Conservation (phyloP, 2,329 filamentous ascomycete species). For the Xylariaceae sp. region DNA sequence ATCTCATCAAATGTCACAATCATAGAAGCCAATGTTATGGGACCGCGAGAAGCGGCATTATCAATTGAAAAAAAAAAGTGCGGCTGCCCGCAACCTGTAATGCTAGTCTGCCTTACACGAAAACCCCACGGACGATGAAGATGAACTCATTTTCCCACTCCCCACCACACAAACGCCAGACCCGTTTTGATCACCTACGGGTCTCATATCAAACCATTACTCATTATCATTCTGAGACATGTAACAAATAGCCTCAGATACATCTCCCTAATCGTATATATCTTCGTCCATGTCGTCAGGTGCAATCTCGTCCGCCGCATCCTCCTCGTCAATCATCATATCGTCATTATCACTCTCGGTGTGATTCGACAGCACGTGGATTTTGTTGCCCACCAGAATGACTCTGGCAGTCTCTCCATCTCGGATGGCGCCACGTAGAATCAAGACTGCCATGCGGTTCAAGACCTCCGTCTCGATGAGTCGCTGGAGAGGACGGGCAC, state of each 20-base stretch:
- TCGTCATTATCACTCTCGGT: conserved; percentile 61
- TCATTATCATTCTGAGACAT: background rate
- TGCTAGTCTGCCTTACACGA: background rate
- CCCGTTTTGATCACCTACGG: conserved; percentile 1
- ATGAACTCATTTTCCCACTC: background rate
- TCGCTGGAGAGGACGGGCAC: conserved; percentile 78
- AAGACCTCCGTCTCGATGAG: conserved; percentile 97
- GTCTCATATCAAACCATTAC: conserved; percentile 1
- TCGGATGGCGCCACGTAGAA: conserved; percentile 75
- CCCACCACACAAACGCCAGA: conserved; percentile 2
- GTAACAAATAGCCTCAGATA: background rate
- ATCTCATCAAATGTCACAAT: background rate
- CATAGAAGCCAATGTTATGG: background rate
- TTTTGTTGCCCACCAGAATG: conserved; percentile 71
- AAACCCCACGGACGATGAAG: background rate
- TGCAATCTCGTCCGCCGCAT: conserved; percentile 64
- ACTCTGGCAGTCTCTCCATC: conserved; percentile 83
- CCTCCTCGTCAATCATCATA: conserved; percentile 67
- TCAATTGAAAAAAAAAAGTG: background rate
- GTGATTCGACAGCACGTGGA: conserved; percentile 81
- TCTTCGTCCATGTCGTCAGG: conserved; percentile 58
- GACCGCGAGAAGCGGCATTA: background rate
- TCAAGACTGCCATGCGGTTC: conserved; percentile 86
- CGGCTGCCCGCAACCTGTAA: background rate
- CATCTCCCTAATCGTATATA: conserved; percentile 37